These are phyloP conservation scores for Suillus decipiens DNA, from an alignment of 768 basidiomycete genomes.

Conservation along the genomic window DNA sequence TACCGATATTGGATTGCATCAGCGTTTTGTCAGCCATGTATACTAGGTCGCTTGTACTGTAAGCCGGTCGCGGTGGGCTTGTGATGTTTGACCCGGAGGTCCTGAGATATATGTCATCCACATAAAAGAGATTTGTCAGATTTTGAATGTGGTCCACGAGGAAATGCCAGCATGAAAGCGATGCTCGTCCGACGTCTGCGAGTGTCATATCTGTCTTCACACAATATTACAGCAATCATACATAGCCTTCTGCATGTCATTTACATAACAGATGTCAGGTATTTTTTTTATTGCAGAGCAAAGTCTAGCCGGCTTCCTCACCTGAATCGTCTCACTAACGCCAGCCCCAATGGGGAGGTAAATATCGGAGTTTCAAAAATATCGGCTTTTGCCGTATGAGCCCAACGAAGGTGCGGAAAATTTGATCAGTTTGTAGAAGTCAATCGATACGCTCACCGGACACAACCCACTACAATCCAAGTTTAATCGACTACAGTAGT, in stretches of 20 bases:
- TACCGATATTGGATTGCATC: not conserved
- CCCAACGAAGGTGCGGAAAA: slow-evolving; percentile 20
- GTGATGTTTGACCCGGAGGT: not conserved
- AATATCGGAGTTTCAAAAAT: slow-evolving; percentile 22
- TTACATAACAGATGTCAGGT: not conserved
- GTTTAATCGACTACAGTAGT: slow-evolving; percentile 41
- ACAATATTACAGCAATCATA: not conserved
- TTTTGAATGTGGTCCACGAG: not conserved
- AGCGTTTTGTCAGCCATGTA: not conserved
- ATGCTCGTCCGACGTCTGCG: not conserved
- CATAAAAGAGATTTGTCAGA: not conserved
- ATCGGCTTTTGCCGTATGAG: slow-evolving; percentile 22
- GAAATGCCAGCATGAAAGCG: not conserved
- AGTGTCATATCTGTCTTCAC: not conserved
- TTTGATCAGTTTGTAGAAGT: slow-evolving; percentile 13
- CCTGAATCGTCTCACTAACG: too few species aligned
- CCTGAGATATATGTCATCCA: not conserved
- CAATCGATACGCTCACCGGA: slow-evolving; percentile 15
- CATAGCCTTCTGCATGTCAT: not conserved
- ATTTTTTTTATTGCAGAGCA: not conserved
- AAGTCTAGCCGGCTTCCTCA: too few species aligned
- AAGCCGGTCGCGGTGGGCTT: not conserved
- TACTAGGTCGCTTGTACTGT: not conserved
- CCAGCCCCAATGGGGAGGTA: not conserved
- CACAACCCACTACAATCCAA: slow-evolving; percentile 26